Evolutionary conservation across 306 rosid species (phyloP), one percentile per base, ranked within the genome.

Genomic region (Cucumis melo): DNA sequence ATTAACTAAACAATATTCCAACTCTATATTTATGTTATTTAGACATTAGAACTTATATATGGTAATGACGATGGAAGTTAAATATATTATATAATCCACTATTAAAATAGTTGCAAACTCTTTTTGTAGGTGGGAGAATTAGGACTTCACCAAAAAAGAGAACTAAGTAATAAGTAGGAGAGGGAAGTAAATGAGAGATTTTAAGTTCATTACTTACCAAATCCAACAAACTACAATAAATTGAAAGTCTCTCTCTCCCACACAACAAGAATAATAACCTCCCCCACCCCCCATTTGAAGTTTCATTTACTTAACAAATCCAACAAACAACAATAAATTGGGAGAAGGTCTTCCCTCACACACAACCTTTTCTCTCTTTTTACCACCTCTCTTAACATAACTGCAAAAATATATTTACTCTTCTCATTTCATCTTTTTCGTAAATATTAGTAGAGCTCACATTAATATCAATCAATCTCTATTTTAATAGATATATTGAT

Each of bases 121-220:
- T 23, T 58, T 58, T 58, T 58, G 0, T 23, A 38, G 73, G 54
- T 41, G 54, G 23, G 32, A n/a, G 53, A 46, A 46, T 24, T 16
- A 34, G 48, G 38, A 38, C 36, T 0, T 39, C 53, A n/a, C 54
- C 73, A 66, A 39, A 66, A 39, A 32, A 32, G 5, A 27, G 19
- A 57, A 68, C 75, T 21, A 21, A 70, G 46, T 23, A 46, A 13
- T 6, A 1, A 70, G 73, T 66, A 66, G 57, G 75, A 70, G 39
- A 46, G 38, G 32, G 75, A 70, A 70, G 38, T 44, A 70, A 70
- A 70, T 70, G 75, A 70, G 75, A 46, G 75, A 68, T 68, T 68
- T 64, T 5, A 68, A 68, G 75, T 44, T 41, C 75, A 41, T 65
- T 17, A 65, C 72, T 65, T 38, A 65, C 72, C 72, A 67, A 67